phyloP scores from a whole-genome alignment of 179 eudicot genomes.

The Actinidia polygama region DNA sequence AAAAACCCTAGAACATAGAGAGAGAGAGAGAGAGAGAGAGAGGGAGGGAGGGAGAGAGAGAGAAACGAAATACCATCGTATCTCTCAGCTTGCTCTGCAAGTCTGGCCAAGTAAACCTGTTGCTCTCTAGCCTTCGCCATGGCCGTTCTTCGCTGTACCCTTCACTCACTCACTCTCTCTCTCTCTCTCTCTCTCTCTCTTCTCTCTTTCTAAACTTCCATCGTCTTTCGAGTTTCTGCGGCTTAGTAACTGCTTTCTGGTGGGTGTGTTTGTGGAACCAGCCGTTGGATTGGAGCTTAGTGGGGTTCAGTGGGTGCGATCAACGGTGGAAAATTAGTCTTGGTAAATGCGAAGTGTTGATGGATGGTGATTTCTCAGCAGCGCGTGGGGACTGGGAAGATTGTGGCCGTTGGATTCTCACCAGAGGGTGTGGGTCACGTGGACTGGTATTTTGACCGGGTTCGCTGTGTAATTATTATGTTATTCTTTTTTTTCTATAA shows the following conservation, averaged over 20 bases:
- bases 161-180: conserved; percentile 4
- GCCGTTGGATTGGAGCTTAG: conserved; percentile 14
- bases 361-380: conserved; percentile 16
- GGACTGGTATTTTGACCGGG: neutral
- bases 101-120: conserved; percentile 76
- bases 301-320: neutral
- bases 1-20: neutral
- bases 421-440: neutral
- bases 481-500: no score
- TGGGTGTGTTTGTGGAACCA: neutral
- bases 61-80: conserved; percentile 55
- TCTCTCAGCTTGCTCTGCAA: conserved; percentile 85
- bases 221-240: neutral
- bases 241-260: neutral
- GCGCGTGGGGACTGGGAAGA: neutral
- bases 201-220: no score
- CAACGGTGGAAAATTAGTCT: conserved; percentile 8
- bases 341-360: conserved; percentile 3
- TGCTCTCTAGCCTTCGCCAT: conserved; percentile 70
- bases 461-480: neutral
- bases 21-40: no score
- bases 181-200: no score
- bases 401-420: conserved; percentile 22
- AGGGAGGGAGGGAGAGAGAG: no score
- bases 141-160: conserved; percentile 15